Conservation (phyloP, 2,329 filamentous ascomycete species). For the Ophiocordyceps camponoti-floridani region DNA sequence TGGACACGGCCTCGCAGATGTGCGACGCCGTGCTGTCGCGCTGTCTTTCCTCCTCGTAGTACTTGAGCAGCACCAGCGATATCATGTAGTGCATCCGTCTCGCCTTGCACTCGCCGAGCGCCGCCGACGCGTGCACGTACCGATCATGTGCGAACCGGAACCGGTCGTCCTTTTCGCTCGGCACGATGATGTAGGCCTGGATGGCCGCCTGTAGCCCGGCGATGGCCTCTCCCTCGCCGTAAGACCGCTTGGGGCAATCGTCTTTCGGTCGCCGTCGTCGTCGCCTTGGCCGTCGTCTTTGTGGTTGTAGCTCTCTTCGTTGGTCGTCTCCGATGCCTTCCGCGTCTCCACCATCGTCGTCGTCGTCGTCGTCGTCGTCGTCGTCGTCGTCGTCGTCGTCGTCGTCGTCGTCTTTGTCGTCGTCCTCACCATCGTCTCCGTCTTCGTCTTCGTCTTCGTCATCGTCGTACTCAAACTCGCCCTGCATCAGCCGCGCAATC, state of each 20-base stretch:
- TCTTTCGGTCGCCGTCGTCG: too few species aligned
- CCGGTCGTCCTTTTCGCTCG: conserved; percentile 67
- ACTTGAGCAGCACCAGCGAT: conserved; percentile 61
- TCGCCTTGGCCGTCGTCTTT: too few species aligned
- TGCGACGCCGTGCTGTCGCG: conserved; percentile 65
- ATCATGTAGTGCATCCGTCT: conserved; percentile 85
- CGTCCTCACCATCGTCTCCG: too few species aligned
- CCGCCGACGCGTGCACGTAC: conserved; percentile 58
- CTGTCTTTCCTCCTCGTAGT: conserved; percentile 43
- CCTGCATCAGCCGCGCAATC: conserved; percentile 57
- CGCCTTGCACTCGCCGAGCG: conserved; percentile 49
- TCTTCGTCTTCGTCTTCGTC: too few species aligned
- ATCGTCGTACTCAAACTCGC: conserved; percentile 49
- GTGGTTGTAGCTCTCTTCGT: too few species aligned
- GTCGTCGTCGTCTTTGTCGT: too few species aligned
- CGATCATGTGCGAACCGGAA: conserved; percentile 84
- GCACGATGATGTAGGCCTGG: conserved; percentile 62
- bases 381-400: conserved; percentile 27
- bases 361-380: too few species aligned
- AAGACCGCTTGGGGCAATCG: conserved; percentile 20
- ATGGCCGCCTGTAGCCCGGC: conserved; percentile 69
- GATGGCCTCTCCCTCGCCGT: conserved; percentile 50
- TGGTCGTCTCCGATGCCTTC: conserved; percentile 4
- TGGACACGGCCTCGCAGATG: conserved; percentile 57
- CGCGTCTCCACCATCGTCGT: too few species aligned